Percentiles rank a stretch among this genome's conserved stretches.
These are phyloP conservation scores for Sporothrix pallida DNA, from an alignment of 2,329 filamentous ascomycete species.

Conservation along the genomic window DNA sequence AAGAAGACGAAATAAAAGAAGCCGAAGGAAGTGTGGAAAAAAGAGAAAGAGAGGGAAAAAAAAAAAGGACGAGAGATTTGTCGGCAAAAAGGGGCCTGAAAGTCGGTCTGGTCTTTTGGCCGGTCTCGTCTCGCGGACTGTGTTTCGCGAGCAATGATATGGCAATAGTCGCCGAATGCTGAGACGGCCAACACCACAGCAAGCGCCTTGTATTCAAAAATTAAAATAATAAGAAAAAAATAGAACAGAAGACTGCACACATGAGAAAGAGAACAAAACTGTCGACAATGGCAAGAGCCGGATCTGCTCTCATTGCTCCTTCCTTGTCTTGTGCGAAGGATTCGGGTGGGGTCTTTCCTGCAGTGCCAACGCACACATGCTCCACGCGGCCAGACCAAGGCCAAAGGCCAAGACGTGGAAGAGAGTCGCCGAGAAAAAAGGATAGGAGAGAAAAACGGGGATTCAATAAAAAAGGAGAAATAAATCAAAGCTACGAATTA, in stretches of 20 bases:
- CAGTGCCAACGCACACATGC: conserved; percentile 28
- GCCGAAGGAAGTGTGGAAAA: not conserved
- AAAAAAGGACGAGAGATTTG: not conserved
- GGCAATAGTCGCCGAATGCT: not conserved
- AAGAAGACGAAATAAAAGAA: not conserved
- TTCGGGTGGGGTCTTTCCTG: conserved; percentile 10
- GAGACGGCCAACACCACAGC: not conserved
- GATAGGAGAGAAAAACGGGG: not conserved
- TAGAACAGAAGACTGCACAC: not conserved
- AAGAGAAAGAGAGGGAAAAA: not conserved
- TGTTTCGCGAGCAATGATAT: not conserved
- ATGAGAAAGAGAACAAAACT: not conserved
- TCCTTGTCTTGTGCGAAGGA: conserved; percentile 20
- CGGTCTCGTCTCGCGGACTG: not conserved
- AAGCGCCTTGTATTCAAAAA: not conserved
- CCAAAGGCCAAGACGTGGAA: not conserved
- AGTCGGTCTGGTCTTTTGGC: not conserved
- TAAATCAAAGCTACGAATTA: conserved; percentile 27
- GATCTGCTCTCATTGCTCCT: not conserved
- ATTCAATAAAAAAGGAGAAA: not conserved
- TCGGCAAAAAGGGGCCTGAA: not conserved
- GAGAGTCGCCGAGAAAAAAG: not conserved
- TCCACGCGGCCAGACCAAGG: conserved; percentile 16
- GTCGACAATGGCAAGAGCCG: conserved; percentile 1
- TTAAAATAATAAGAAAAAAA: not conserved